phyloP scores from a whole-genome alignment of 495 filamentous ascomycete species.

The Neurospora sp. region DNA sequence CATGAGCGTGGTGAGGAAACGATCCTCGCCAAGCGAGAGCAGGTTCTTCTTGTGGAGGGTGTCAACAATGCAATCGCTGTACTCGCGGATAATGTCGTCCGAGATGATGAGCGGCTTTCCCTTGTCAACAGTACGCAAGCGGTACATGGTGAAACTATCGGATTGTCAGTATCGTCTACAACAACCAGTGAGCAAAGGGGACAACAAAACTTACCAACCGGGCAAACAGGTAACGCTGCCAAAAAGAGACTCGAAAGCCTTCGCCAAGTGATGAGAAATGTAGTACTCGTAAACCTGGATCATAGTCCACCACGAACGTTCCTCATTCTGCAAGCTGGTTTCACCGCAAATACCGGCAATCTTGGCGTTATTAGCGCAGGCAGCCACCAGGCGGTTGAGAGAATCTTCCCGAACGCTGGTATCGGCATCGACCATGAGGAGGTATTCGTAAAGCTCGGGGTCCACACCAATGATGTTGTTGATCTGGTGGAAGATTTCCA shows the following conservation, averaged over 20 bases:
- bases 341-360: slow-evolving; percentile 97
- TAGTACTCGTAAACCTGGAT: slow-evolving; percentile 99
- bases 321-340: slow-evolving; percentile 91
- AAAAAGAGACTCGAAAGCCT: slow-evolving; percentile 92
- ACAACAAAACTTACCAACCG: slow-evolving; percentile 67
- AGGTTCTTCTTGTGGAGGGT: slow-evolving; percentile 99
- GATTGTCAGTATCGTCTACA: slow-evolving; percentile 21
- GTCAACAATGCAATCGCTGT: slow-evolving; percentile 78
- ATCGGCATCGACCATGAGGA: slow-evolving; percentile 96
- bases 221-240: slow-evolving; percentile 95
- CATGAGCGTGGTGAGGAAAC: slow-evolving; percentile 94
- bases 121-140: slow-evolving; percentile 81
- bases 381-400: slow-evolving; percentile 82
- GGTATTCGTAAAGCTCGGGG: slow-evolving; percentile 93
- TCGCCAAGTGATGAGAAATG: slow-evolving; percentile 88
- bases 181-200: neutral
- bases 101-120: slow-evolving; percentile 89
- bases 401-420: slow-evolving; percentile 91
- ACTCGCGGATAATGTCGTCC: slow-evolving; percentile 76
- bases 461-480: slow-evolving; percentile 98
- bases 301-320: slow-evolving; percentile 96
- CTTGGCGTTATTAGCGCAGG: slow-evolving; percentile 87
- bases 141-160: slow-evolving; percentile 95
- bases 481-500: slow-evolving; percentile 98
- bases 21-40: slow-evolving; percentile 90